Base-by-base conservation (phyloP, 306 rosid species). In the Dalbergia cultrata region DNA sequence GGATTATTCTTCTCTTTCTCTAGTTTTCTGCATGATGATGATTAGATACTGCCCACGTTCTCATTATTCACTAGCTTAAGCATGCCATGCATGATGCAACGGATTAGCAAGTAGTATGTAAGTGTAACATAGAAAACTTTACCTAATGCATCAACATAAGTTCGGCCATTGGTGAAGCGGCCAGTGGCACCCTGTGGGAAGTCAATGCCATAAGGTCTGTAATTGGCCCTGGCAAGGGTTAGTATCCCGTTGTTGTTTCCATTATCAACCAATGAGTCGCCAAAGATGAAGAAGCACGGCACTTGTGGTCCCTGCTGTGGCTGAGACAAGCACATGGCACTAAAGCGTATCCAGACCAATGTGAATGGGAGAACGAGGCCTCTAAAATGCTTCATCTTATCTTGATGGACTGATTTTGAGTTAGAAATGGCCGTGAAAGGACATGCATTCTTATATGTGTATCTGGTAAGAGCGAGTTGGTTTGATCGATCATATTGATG, bases 261-360 rank as follows among this genome's bases (percentile, higher is more conserved):
- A 83, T 95, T 95, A 75, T 95, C 98, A 14, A 95, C 99, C 88
- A 95, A 78, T 0, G 99, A 95, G 76, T 95, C 99, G 0, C 99
- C 99, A 58, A 95, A 92, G 35, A 95, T 95, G 97, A 87, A 95
- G 83, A 92, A 95, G 22, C 99, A 80, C 45, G 95, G 95, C 58
- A 95, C 99, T 80, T 88, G 95, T 16, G 53, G 87, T 18, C 85
- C 82, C 45, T 45, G 79, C 3, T 50, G 87, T 21, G 6, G 79
- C 56, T 41, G 59, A 59, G 88, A 84, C 80, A 26, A 26, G 31
- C 31, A 26, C 31, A 3, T 26, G 31, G 31, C 31, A 26, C 31
- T 26, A 26, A 88, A 72, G 80, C 84, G 74, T 54, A 91, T 43
- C 83, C 84, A 80, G 16, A 85, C 17, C 57, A 83, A 65, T 3